Conservation (phyloP, 2,329 filamentous ascomycete species). For the Moelleriella libera region DNA sequence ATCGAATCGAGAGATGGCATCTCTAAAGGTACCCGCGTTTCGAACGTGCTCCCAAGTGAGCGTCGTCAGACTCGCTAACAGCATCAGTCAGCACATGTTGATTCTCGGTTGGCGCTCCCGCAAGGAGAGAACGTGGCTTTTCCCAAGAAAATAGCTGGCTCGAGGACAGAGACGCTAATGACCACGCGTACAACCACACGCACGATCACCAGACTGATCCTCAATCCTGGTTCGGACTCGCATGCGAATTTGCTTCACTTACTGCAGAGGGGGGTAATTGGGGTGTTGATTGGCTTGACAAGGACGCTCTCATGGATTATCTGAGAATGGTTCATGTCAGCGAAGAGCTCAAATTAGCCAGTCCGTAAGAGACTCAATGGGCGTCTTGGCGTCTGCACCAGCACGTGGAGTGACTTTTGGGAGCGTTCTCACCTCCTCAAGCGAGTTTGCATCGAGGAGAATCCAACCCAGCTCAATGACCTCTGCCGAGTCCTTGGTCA, state of each 20-base stretch:
- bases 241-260: constrained; percentile 34
- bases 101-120: too few species aligned
- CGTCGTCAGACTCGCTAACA: constrained; percentile 81
- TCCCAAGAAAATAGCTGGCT: too few species aligned
- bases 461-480: constrained; percentile 99
- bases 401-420: constrained; percentile 1
- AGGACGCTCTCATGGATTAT: constrained; percentile 90
- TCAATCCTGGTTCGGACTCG: not conserved
- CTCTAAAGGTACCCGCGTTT: constrained; percentile 91
- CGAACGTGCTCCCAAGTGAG: constrained; percentile 98
- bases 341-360: too few species aligned
- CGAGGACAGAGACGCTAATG: too few species aligned
- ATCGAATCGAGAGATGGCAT: constrained; percentile 92
- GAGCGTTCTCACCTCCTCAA: constrained; percentile 64
- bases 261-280: constrained; percentile 98
- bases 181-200: too few species aligned
- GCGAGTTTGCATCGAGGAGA: constrained; percentile 76
- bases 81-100: constrained; percentile 3
- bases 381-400: not conserved
- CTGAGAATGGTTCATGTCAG: constrained; percentile 27
- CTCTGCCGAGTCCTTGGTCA: constrained; percentile 97
- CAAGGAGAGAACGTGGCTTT: too few species aligned
- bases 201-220: too few species aligned
- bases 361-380: too few species aligned
- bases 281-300: constrained; percentile 96